These are phyloP conservation scores for Podaxis sp. DNA, from an alignment of 768 basidiomycete species.

Conservation along the genomic window DNA sequence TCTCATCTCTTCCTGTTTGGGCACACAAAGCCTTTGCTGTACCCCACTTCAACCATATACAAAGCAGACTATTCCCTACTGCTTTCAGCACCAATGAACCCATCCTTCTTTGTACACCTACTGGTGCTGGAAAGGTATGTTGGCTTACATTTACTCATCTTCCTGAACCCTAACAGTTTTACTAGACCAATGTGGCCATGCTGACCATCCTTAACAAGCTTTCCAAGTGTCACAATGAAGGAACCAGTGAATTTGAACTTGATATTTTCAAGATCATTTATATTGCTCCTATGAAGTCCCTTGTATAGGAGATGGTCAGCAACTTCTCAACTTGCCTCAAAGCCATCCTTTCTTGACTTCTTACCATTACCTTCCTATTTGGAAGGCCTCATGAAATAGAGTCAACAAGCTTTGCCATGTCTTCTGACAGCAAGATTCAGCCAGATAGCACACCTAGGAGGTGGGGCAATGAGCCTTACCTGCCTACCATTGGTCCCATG, in stretches of 20 bases:
- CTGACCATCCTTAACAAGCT: constrained; percentile 91
- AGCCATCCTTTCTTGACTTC: no score
- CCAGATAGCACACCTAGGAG: no score
- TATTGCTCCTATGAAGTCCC: constrained; percentile 98
- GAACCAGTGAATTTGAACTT: constrained; percentile 77
- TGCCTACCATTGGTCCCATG: no score
- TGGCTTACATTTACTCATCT: not conserved
- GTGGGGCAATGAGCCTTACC: no score
- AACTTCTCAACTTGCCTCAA: constrained; percentile 86
- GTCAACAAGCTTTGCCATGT: no score
- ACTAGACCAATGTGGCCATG: constrained; percentile 96
- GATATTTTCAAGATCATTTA: constrained; percentile 96
- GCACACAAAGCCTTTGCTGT: constrained; percentile 84
- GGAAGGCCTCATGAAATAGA: no score
- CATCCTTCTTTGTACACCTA: constrained; percentile 93
- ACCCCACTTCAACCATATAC: constrained; percentile 82
- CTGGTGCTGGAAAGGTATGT: constrained; percentile 95
- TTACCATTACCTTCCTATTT: no score
- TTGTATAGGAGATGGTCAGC: constrained; percentile 98
- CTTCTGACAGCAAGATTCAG: no score
- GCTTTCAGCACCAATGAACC: constrained; percentile 97
- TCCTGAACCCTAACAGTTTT: constrained; percentile 20
- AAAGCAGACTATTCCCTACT: constrained; percentile 89
- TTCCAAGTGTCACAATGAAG: constrained; percentile 81
- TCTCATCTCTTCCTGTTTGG: constrained; percentile 81